Conservation (phyloP, 257 asterid genomes). For the Fraxinus anomala region DNA sequence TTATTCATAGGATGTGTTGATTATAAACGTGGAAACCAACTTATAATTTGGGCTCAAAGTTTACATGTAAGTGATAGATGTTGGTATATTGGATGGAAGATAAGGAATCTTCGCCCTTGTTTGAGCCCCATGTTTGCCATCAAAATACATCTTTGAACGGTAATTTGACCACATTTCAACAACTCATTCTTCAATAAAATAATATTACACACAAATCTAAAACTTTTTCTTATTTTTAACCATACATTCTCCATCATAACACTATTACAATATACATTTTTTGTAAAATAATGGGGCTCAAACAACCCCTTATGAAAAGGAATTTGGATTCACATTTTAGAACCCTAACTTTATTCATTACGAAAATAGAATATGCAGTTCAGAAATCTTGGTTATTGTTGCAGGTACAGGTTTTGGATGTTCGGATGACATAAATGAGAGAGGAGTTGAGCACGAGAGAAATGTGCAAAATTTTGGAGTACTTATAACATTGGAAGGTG, state of each 20-base stretch:
- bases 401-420: slow-evolving; percentile 30
- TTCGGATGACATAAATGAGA: slow-evolving; percentile 9
- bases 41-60: background rate
- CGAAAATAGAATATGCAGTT: background rate
- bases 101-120: background rate
- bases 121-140: too few relatives aligned
- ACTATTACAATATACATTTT: too few relatives aligned
- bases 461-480: slow-evolving; percentile 18
- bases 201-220: too few relatives aligned
- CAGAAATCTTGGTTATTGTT: slow-evolving; percentile 16
- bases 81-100: background rate
- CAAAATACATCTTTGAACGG: too few relatives aligned
- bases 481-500: background rate
- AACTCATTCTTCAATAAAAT: too few relatives aligned
- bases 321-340: background rate
- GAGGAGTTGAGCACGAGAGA: slow-evolving; percentile 18
- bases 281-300: too few relatives aligned
- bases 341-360: background rate
- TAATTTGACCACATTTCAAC: too few relatives aligned
- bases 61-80: background rate
- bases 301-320: background rate
- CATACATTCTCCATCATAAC: too few relatives aligned
- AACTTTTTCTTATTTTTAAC: too few relatives aligned
- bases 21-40: background rate
- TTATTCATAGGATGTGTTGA: background rate